phyloP scores from a whole-genome alignment of 768 basidiomycete genomes.

The Tricholoma flavovirens region DNA sequence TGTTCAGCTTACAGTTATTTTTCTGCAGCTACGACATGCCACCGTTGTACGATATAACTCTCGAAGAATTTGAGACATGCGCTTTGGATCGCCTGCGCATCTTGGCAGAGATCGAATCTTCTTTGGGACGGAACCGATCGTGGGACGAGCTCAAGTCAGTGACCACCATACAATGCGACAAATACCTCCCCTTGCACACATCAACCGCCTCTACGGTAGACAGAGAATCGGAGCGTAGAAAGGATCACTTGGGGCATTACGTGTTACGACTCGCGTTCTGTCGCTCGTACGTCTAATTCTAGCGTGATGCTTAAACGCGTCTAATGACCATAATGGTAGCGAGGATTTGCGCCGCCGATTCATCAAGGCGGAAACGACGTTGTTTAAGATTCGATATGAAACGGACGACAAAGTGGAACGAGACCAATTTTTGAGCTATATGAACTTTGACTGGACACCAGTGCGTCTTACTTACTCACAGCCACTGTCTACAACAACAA shows the following conservation, averaged over 20 bases:
- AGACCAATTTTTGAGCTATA: conserved; percentile 56
- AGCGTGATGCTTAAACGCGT: not conserved
- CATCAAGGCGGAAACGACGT: conserved; percentile 78
- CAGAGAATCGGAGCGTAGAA: conserved; percentile 60
- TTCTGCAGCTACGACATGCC: conserved; percentile 76
- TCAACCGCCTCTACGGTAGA: conserved; percentile 45
- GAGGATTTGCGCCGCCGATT: conserved; percentile 88
- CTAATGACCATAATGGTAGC: conserved; percentile 32
- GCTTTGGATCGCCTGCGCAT: conserved; percentile 86
- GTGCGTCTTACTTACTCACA: conserved; percentile 30
- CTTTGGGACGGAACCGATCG: conserved; percentile 75
- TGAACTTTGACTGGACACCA: conserved; percentile 59
- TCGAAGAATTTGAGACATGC: conserved; percentile 92
- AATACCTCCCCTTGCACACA: conserved; percentile 69
- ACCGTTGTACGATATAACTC: conserved; percentile 81
- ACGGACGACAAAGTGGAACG: conserved; percentile 52
- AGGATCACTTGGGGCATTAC: conserved; percentile 90
- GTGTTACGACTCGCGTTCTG: conserved; percentile 93
- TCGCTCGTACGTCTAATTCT: conserved; percentile 67
- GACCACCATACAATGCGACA: conserved; percentile 56
- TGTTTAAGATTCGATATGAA: conserved; percentile 83
- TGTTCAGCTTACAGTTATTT: conserved; percentile 7
- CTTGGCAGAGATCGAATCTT: conserved; percentile 88
- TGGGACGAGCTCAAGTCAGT: conserved; percentile 71
- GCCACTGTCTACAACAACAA: not conserved